phyloP scores from a whole-genome alignment of 1,284 basidiomycete species.

The Cystobasidium sp. region DNA sequence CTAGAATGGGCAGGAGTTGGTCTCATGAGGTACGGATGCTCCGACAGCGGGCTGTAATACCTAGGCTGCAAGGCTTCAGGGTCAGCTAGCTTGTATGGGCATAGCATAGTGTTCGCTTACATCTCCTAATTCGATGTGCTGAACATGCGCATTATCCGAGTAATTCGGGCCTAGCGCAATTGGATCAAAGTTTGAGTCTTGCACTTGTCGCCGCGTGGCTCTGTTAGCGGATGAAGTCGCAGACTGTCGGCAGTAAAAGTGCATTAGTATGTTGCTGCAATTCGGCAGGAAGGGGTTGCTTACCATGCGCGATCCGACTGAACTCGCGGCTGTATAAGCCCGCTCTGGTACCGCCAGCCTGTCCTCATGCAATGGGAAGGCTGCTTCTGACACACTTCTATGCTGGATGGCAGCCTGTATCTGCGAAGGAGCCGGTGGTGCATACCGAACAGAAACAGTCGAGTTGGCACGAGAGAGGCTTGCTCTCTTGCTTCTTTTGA shows the following conservation, averaged over 20 bases:
- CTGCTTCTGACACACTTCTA: constrained; percentile 35
- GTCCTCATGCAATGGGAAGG: not conserved
- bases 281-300: too few relatives aligned
- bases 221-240: not conserved
- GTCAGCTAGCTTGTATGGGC: not conserved
- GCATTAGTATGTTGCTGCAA: not conserved
- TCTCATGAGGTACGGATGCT: constrained; percentile 20
- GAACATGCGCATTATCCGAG: not conserved
- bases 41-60: not conserved
- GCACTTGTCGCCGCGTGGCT: not conserved
- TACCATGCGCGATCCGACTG: constrained; percentile 1
- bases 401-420: constrained; percentile 33
- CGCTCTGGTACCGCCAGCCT: not conserved
- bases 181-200: constrained; percentile 13
- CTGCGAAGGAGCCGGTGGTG: constrained; percentile 7
- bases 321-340: not conserved
- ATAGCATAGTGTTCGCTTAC: not conserved
- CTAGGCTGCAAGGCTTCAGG: not conserved
- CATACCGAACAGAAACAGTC: not conserved
- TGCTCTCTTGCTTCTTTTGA: not conserved
- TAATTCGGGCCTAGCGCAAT: not conserved
- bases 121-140: constrained; percentile 12
- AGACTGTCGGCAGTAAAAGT: constrained; percentile 13
- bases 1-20: not conserved
- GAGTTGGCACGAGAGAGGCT: constrained; percentile 8